Evolutionary conservation across 768 basidiomycete species (phyloP), one percentile per base, ranked within the genome.

Genomic region (Lentinus tigrinus): DNA sequence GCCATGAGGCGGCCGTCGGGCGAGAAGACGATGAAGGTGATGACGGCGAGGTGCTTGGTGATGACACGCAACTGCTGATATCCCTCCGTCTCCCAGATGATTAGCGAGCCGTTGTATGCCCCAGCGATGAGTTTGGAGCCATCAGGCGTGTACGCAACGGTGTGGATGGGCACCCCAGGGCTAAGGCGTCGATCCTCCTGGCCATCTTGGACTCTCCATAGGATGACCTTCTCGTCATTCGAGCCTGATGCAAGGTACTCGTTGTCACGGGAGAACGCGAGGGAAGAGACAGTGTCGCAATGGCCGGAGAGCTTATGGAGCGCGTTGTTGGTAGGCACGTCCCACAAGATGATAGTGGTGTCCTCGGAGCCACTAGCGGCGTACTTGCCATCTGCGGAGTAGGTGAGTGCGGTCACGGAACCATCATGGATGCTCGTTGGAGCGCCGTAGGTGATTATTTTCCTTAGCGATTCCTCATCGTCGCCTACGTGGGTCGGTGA

Each of bases 1-100:
- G 56, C 58, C 34, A 66, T 44, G 23, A 43, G 52, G 3, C 28
- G 28, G 11, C 63, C 61, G 43, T 62, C 54, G 11, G 59, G 47
- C 21, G 64, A 65, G 52, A 62, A 63, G 14, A 70, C 63, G 59
- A 80, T 75, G 49, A 70, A 73, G 9, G 74, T 76, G 46, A 67
- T 56, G 11, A 40, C 44, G 43, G 52, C 58, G 17, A 9, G 37
- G 52, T 69, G 65, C 21, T 46, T 31, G 31, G 1, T 4, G 47
- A 56, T 43, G 26, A 14, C 13, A 14, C 14, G 23, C 9, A 24
- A 10, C 8, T 4, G 43, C 23, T 19, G 21, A 23, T 46, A 37
- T 2, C n/a, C 47, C 17, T 46, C 24, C 13, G 42, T 24, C 13
- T 46, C 43, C 49, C 44, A 73, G 3, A 72, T n/a, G 34, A 60